Conservation (phyloP, 139 green algal genomes). For the Pleodorina starrii region DNA sequence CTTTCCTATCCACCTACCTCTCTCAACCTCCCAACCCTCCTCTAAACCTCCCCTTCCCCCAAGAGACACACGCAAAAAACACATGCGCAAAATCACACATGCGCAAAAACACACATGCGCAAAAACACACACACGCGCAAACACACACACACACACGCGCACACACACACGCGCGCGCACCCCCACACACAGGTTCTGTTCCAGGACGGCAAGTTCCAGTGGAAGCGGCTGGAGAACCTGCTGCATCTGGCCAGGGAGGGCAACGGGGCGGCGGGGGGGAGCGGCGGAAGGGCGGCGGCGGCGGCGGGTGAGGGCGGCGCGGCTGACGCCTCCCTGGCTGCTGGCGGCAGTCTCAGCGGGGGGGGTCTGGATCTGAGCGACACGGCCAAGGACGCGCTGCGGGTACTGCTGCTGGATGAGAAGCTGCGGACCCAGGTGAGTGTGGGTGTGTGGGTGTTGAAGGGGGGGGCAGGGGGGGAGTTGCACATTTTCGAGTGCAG, state of each 20-base stretch:
- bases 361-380: slow-evolving; percentile 89
- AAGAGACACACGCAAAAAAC: too few relatives aligned
- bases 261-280: too few relatives aligned
- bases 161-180: too few relatives aligned
- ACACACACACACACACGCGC: too few relatives aligned
- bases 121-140: too few relatives aligned
- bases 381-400: slow-evolving; percentile 86
- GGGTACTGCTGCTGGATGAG: slow-evolving; percentile 86
- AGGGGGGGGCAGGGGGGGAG: too few relatives aligned
- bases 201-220: slow-evolving; percentile 93
- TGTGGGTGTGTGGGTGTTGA: neutral
- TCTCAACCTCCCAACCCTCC: too few relatives aligned
- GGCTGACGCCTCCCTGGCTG: neutral
- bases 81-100: too few relatives aligned
- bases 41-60: too few relatives aligned
- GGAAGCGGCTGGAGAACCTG: slow-evolving; percentile 96
- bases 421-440: slow-evolving; percentile 86
- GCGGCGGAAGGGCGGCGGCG: slow-evolving; percentile 37
- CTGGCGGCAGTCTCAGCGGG: neutral
- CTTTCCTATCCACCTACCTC: too few relatives aligned
- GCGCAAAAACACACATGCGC: too few relatives aligned
- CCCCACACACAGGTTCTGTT: slow-evolving; percentile 85
- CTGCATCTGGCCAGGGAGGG: slow-evolving; percentile 88
- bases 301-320: slow-evolving; percentile 13
- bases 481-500: too few relatives aligned